Evolutionary conservation across 140 eudicot species (phyloP), one percentile per base, ranked within the genome.

Genomic region (Bidens hawaiensis): DNA sequence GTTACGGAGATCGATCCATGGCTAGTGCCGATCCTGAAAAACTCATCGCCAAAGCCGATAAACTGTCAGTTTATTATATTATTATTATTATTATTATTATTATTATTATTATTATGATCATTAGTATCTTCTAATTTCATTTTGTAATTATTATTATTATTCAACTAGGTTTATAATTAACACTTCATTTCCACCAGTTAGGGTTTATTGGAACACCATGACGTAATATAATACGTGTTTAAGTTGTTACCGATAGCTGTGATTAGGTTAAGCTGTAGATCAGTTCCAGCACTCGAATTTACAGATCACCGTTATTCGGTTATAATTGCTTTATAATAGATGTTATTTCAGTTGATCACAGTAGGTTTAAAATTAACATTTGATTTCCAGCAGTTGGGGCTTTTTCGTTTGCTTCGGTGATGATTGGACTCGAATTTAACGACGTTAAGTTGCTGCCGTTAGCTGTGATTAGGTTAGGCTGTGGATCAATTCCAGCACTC

Each of bases 21-120:
- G 82, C 95, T 16, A 22, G 68, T 75, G 71, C 95, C 75, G 95
- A 90, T 77, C 90, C 97, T 43, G 85, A 79, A 21, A 86, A 86
- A 71, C 78, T 90, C 76, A 68, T 86, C 58, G 74, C 76, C 69
- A 90, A 83, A 83, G 97, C 97, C 59, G 97, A 90, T 73, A 90
- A 90, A 58, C 67, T 90, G 97, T 89, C 34, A 65, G 75, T 59
- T 36, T 25, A 25, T 31, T n/a, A 57, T 36, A 41, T 36, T 18
- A 21, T 41, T 51, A 21, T 58, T 22, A 24, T 17, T 42, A 24
- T 30, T 30, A 30, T 30, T 30, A 30, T 58, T 22, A 24, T 17
- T 42, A 24, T 30, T 30, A 30, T 30, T n/a, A n/a, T n/a, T n/a
- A n/a, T n/a, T n/a, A n/a, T 30, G 8, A 15, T 17, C 17, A 50